These are phyloP conservation scores for Epichloe sylvatica DNA, from an alignment of 2,329 filamentous ascomycete genomes.

Conservation along the genomic window DNA sequence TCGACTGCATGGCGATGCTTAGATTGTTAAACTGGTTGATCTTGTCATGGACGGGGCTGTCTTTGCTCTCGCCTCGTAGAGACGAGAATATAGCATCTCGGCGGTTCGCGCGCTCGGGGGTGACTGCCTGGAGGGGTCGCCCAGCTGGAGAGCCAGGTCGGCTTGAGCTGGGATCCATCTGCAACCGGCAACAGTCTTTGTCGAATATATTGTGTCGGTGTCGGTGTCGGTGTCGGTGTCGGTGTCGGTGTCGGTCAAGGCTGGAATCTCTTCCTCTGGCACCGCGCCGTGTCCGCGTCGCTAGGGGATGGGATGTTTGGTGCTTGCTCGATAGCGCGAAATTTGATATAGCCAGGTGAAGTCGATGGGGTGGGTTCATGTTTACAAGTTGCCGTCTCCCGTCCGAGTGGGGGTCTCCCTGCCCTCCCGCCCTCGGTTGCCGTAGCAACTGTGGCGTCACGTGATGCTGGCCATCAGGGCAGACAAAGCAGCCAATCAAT, in stretches of 20 bases:
- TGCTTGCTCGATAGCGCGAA: neutral
- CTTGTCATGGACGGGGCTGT: constrained; percentile 50
- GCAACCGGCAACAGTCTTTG: neutral
- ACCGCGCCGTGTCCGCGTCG: constrained; percentile 1
- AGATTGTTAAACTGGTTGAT: constrained; percentile 62
- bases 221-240: neutral
- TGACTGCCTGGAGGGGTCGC: constrained; percentile 44
- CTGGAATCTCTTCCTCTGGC: neutral
- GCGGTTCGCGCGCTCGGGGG: constrained; percentile 49
- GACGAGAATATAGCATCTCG: constrained; percentile 24
- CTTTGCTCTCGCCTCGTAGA: constrained; percentile 28
- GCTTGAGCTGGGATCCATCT: constrained; percentile 32
- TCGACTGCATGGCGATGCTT: constrained; percentile 45
- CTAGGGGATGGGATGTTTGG: neutral
- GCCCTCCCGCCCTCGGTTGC: constrained; percentile 1
- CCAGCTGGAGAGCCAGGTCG: constrained; percentile 37
- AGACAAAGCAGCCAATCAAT: no score
- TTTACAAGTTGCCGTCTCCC: constrained; percentile 5
- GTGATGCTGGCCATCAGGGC: constrained; percentile 8
- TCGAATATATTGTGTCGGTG: neutral
- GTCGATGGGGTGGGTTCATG: constrained; percentile 4
- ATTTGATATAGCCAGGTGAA: neutral
- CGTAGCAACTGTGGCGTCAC: constrained; percentile 8
- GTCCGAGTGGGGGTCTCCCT: neutral
- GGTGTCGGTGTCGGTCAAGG: neutral